Evolutionary conservation across 1,139 yeast genomes (phyloP).

Genomic region (Meyerozyma smithsonii): DNA sequence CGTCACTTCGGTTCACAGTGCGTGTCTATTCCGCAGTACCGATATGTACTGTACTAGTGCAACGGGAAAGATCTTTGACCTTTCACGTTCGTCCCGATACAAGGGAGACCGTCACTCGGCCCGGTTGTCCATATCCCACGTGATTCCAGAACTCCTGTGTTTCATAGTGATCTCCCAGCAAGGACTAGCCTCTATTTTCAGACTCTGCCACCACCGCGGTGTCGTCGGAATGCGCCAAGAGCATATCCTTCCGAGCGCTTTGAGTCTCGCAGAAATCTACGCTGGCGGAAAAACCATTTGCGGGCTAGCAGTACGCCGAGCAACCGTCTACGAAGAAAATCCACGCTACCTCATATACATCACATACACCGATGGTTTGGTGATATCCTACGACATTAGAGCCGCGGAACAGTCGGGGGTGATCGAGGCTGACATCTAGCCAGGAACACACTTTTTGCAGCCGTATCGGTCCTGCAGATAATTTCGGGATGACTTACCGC

Average conservation of each 20-base stretch:
- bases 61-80: constrained; percentile 41
- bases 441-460: neutral
- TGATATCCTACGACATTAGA: constrained; percentile 21
- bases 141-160: constrained; percentile 53
- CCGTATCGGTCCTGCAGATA: neutral
- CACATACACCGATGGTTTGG: constrained; percentile 31
- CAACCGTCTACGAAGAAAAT: constrained; percentile 12
- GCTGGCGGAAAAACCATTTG: constrained; percentile 29
- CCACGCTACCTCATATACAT: constrained; percentile 26
- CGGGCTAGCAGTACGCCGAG: constrained; percentile 26
- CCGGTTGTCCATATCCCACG: constrained; percentile 46
- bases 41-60: constrained; percentile 49
- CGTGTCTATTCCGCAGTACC: constrained; percentile 47
- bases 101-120: constrained; percentile 42
- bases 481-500: neutral
- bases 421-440: neutral
- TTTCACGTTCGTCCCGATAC: constrained; percentile 19
- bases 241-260: constrained; percentile 44
- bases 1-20: constrained; percentile 38
- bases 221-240: constrained; percentile 60
- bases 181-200: constrained; percentile 53
- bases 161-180: constrained; percentile 53
- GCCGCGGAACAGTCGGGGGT: neutral
- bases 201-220: constrained; percentile 56
- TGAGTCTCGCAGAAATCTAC: constrained; percentile 21